phyloP scores from a whole-genome alignment of 495 filamentous ascomycete species.

The Xeromyces bisporus region DNA sequence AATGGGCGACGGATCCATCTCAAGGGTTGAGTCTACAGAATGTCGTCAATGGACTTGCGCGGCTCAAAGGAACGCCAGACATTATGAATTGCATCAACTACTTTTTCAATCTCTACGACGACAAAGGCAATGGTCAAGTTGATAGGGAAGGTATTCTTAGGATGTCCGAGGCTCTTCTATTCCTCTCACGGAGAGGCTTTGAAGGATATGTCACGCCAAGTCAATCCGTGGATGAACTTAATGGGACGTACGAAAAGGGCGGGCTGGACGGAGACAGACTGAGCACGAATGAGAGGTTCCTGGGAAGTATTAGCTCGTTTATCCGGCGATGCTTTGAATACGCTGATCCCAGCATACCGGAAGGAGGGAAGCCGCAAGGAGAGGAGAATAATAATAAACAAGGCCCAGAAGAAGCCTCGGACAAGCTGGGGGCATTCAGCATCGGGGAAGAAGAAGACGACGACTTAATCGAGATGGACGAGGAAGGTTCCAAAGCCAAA shows the following conservation, averaged over 20 bases:
- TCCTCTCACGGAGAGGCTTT: slow-evolving; percentile 77
- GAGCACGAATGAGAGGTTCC: slow-evolving; percentile 58
- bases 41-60: slow-evolving; percentile 76
- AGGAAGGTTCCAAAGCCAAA: slow-evolving; percentile 14
- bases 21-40: slow-evolving; percentile 71
- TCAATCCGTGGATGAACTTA: slow-evolving; percentile 20
- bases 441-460: slow-evolving; percentile 65
- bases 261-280: slow-evolving; percentile 19
- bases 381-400: slow-evolving; percentile 5
- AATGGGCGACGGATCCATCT: slow-evolving; percentile 66
- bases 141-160: slow-evolving; percentile 90
- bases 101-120: slow-evolving; percentile 94
- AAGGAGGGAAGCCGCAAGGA: slow-evolving; percentile 26
- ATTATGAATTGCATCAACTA: slow-evolving; percentile 96
- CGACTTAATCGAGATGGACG: slow-evolving; percentile 47
- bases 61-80: slow-evolving; percentile 79
- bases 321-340: slow-evolving; percentile 96
- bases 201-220: slow-evolving; percentile 47
- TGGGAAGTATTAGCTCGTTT: slow-evolving; percentile 85
- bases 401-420: slow-evolving; percentile 15
- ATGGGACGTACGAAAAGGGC: slow-evolving; percentile 9
- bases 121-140: slow-evolving; percentile 79
- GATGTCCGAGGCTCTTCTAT: slow-evolving; percentile 86
- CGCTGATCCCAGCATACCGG: slow-evolving; percentile 76
- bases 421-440: slow-evolving; percentile 45